A percentile compares a stretch with the other conserved stretches of the same genome.
These are phyloP conservation scores for Manihot esculenta DNA, from an alignment of 441 rosid species.

Conservation along the genomic window DNA sequence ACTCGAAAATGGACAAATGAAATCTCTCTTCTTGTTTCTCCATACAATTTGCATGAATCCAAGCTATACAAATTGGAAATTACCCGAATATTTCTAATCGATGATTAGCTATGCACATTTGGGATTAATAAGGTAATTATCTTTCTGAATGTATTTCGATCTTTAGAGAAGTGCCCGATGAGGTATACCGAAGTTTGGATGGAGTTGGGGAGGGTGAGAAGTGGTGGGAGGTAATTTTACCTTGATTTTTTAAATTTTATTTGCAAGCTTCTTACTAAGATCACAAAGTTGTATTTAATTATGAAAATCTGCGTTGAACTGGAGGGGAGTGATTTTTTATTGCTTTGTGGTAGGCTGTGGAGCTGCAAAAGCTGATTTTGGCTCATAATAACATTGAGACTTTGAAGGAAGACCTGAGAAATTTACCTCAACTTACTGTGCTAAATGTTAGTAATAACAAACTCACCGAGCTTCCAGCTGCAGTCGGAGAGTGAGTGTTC, in stretches of 20 bases:
- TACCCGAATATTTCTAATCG: no score
- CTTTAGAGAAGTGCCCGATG: constrained; percentile 68
- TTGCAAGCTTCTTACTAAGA: background rate
- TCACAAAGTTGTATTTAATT: background rate
- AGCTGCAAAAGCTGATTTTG: constrained; percentile 81
- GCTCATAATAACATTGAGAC: constrained; percentile 80
- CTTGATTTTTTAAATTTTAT: background rate
- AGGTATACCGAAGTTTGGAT: constrained; percentile 63
- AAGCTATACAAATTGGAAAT: background rate
- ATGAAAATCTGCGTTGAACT: background rate
- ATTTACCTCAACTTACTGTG: constrained; percentile 61
- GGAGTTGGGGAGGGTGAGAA: constrained; percentile 74
- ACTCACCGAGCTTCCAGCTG: constrained; percentile 68
- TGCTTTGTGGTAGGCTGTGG: constrained; percentile 58
- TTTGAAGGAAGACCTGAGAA: constrained; percentile 71
- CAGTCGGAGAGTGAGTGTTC: constrained; percentile 81
- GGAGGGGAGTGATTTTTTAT: constrained; percentile 6
- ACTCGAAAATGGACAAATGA: background rate
- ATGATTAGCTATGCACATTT: background rate
- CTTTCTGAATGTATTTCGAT: background rate
- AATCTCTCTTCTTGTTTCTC: background rate
- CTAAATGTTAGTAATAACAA: constrained; percentile 83
- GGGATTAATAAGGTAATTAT: background rate
- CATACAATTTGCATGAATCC: background rate
- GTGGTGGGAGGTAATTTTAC: constrained; percentile 90